Percentiles rank a stretch among this genome's conserved stretches.
Conservation (phyloP, 176 grass and related monocot species). For the Elaeis guineensis region DNA sequence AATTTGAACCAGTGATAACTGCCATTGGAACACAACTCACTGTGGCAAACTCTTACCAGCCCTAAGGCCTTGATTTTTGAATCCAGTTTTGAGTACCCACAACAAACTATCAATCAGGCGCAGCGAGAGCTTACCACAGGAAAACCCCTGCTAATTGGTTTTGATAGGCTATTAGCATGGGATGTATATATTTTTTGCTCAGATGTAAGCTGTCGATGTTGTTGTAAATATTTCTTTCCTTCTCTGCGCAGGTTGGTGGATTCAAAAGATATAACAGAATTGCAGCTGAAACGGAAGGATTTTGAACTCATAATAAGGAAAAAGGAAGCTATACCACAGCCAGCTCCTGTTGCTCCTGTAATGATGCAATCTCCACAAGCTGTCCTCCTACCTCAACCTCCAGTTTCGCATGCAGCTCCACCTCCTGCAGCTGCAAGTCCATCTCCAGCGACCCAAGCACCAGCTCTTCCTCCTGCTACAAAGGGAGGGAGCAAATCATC, state of each 20-base stretch:
- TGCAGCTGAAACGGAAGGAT: constrained; percentile 30
- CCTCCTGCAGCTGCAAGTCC: constrained; percentile 7
- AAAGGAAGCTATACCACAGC: constrained; percentile 31
- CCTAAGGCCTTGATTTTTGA: no score
- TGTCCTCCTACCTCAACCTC: constrained; percentile 18
- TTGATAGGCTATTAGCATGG: no score
- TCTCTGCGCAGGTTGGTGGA: constrained; percentile 37
- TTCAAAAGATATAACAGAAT: constrained; percentile 35
- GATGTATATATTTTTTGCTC: no score
- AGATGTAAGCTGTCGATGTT: no score
- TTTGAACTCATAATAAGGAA: constrained; percentile 37
- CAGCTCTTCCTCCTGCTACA: constrained; percentile 16
- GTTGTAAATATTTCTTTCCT: no score
- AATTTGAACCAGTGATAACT: no score
- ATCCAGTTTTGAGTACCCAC: no score
- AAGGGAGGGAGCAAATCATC: constrained; percentile 19
- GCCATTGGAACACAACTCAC: no score
- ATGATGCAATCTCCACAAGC: constrained; percentile 22
- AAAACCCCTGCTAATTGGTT: no score
- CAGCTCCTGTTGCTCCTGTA: constrained; percentile 14
- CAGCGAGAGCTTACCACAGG: no score
- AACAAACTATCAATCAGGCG: no score
- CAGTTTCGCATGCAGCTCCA: not conserved
- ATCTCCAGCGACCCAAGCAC: constrained; percentile 5
- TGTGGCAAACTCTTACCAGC: no score